Percentiles rank a stretch among this genome's conserved stretches.
Conservation (phyloP, 495 filamentous ascomycete species). For the Lentithecium fluviatile region DNA sequence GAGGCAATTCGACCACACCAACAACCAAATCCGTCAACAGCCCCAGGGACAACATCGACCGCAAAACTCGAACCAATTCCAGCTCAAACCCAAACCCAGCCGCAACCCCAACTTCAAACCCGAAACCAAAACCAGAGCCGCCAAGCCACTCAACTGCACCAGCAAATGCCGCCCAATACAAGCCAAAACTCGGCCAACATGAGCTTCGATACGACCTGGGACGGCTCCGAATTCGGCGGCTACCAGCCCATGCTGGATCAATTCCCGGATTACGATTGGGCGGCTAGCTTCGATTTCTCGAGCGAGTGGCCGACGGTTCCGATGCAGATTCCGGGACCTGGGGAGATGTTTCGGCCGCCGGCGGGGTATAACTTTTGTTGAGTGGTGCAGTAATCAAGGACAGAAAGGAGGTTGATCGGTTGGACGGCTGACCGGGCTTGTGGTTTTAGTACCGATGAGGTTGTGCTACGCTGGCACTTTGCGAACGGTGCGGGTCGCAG, state of each 20-base stretch:
- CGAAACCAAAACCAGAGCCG: background rate
- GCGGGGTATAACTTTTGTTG: background rate
- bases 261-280: constrained; percentile 34
- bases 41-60: background rate
- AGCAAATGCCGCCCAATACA: constrained; percentile 1
- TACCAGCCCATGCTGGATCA: constrained; percentile 18
- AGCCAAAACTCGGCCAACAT: background rate
- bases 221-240: constrained; percentile 6
- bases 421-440: too few relatives aligned
- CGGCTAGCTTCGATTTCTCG: constrained; percentile 25
- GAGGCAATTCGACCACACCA: background rate
- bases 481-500: too few relatives aligned
- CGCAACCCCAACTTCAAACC: too few relatives aligned
- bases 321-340: background rate
- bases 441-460: too few relatives aligned
- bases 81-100: background rate
- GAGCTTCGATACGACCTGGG: constrained; percentile 23
- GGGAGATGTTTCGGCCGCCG: background rate
- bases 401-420: too few relatives aligned
- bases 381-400: background rate
- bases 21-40: background rate
- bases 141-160: background rate
- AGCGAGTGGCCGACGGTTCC: constrained; percentile 10
- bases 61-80: too few relatives aligned
- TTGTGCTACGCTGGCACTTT: too few relatives aligned